Conservation (phyloP, 2,329 filamentous ascomycete genomes). For the Xylariales sp. region DNA sequence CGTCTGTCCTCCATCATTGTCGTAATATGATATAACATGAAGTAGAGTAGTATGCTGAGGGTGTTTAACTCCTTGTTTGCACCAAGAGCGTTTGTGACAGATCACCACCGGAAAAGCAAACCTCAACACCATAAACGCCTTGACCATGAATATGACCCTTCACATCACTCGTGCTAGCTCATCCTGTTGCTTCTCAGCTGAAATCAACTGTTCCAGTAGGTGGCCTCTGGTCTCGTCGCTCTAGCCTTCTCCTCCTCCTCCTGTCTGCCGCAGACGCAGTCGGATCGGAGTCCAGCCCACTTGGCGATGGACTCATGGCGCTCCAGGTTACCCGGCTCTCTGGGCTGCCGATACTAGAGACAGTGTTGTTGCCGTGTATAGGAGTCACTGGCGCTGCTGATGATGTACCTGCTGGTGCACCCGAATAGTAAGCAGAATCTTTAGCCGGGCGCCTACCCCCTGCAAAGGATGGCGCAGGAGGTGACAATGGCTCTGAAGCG, state of each 20-base stretch:
- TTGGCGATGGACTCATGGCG: conserved; percentile 43
- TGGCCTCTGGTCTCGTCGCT: conserved; percentile 40
- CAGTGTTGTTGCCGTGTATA: conserved; percentile 25
- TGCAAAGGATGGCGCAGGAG: conserved; percentile 54
- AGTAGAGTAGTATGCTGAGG: too few relatives aligned
- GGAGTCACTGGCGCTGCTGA: conserved; percentile 3
- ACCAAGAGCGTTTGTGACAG: too few relatives aligned
- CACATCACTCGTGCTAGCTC: too few relatives aligned
- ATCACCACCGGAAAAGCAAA: too few relatives aligned
- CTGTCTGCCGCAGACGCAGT: conserved; percentile 44
- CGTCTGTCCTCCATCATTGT: too few relatives aligned
- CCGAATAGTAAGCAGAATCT: conserved; percentile 60
- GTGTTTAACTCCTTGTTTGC: neutral
- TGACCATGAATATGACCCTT: too few relatives aligned
- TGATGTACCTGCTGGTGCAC: conserved; percentile 34
- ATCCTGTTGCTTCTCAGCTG: too few relatives aligned
- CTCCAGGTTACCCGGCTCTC: conserved; percentile 52
- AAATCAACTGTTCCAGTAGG: conserved; percentile 16
- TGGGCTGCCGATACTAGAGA: conserved; percentile 46
- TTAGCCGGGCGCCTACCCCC: conserved; percentile 45
- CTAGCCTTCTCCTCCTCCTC: conserved; percentile 50
- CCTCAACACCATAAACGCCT: too few relatives aligned
- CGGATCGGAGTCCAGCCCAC: conserved; percentile 32
- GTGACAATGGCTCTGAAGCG: conserved; percentile 41
- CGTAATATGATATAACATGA: too few relatives aligned